These are phyloP conservation scores for Colletotrichum agaves DNA, from an alignment of 2,329 filamentous ascomycete genomes.

Conservation along the genomic window DNA sequence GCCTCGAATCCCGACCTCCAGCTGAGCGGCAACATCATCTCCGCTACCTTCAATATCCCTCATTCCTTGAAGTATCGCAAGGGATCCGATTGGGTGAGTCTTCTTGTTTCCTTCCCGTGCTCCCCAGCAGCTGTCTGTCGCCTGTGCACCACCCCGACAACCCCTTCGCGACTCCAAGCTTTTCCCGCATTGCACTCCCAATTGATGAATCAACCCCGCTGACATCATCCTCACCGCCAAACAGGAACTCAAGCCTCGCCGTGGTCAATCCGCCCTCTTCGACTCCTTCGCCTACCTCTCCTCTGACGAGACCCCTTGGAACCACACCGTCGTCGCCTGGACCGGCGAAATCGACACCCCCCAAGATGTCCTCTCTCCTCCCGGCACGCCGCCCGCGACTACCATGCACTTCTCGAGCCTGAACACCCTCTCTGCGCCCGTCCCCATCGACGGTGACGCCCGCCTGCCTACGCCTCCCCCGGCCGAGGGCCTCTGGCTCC, in stretches of 20 bases:
- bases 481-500: slow-evolving; percentile 76
- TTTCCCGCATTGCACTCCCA: not conserved
- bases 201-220: slow-evolving; percentile 8
- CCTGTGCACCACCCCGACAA: too few species aligned
- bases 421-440: slow-evolving; percentile 82
- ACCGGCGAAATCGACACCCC: slow-evolving; percentile 82
- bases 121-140: not conserved
- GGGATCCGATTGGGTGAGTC: slow-evolving; percentile 69
- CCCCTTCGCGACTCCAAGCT: not conserved
- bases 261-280: slow-evolving; percentile 90
- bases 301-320: slow-evolving; percentile 86
- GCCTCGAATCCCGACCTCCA: slow-evolving; percentile 66
- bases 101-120: not conserved
- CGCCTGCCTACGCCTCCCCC: slow-evolving; percentile 67
- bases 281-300: slow-evolving; percentile 91
- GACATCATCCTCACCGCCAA: slow-evolving; percentile 11
- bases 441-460: slow-evolving; percentile 74
- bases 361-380: slow-evolving; percentile 56
- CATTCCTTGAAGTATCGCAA: slow-evolving; percentile 68
- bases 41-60: slow-evolving; percentile 72
- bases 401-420: slow-evolving; percentile 65
- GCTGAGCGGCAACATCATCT: slow-evolving; percentile 74
- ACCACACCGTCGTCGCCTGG: slow-evolving; percentile 93
- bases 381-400: slow-evolving; percentile 59
- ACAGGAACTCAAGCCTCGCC: slow-evolving; percentile 79